These are phyloP conservation scores for Cutaneotrichosporon sp. DNA, from an alignment of 1,284 basidiomycete genomes.

Conservation along the genomic window DNA sequence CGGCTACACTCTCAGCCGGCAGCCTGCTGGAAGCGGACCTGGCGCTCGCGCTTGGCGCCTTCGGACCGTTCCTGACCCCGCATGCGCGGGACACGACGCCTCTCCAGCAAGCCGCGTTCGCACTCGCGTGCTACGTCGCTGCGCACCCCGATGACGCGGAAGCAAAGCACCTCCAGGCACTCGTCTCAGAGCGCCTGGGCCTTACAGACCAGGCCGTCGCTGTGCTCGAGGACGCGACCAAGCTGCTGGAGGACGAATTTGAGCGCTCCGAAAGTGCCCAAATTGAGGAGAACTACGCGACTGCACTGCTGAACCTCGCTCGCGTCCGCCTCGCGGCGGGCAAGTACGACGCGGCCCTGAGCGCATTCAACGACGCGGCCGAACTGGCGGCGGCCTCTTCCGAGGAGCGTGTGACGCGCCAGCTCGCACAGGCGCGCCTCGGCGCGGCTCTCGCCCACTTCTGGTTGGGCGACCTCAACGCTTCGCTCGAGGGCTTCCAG, in stretches of 20 bases:
- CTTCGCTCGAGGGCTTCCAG: slow-evolving; percentile 67
- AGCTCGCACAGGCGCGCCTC: slow-evolving; percentile 63
- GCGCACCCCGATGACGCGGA: slow-evolving; percentile 68
- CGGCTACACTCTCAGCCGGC: slow-evolving; percentile 67
- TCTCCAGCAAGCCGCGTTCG: slow-evolving; percentile 69
- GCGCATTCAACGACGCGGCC: slow-evolving; percentile 69
- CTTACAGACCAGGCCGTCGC: slow-evolving; percentile 67
- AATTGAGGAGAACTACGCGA: slow-evolving; percentile 74
- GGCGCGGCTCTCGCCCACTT: slow-evolving; percentile 71
- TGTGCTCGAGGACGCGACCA: slow-evolving; percentile 59
- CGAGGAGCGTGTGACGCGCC: slow-evolving; percentile 33
- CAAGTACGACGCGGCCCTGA: slow-evolving; percentile 64
- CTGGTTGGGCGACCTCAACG: slow-evolving; percentile 64
- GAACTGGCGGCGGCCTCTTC: slow-evolving; percentile 59
- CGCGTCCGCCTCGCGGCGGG: slow-evolving; percentile 66
- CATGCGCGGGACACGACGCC: slow-evolving; percentile 43
- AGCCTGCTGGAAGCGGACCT: slow-evolving; percentile 78
- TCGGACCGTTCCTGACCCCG: slow-evolving; percentile 55
- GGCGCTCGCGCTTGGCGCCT: slow-evolving; percentile 68
- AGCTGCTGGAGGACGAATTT: slow-evolving; percentile 78
- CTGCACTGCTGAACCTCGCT: slow-evolving; percentile 80
- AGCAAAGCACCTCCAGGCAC: slow-evolving; percentile 78
- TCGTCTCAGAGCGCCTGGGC: slow-evolving; percentile 81
- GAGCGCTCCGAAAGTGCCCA: slow-evolving; percentile 77
- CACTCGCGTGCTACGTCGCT: slow-evolving; percentile 72